A percentile compares a stretch with the other conserved stretches of the same genome.
Evolutionary conservation across 371 early-diverging fungal genomes (phyloP).

Genomic region (Apophysomyces trapeziformis): DNA sequence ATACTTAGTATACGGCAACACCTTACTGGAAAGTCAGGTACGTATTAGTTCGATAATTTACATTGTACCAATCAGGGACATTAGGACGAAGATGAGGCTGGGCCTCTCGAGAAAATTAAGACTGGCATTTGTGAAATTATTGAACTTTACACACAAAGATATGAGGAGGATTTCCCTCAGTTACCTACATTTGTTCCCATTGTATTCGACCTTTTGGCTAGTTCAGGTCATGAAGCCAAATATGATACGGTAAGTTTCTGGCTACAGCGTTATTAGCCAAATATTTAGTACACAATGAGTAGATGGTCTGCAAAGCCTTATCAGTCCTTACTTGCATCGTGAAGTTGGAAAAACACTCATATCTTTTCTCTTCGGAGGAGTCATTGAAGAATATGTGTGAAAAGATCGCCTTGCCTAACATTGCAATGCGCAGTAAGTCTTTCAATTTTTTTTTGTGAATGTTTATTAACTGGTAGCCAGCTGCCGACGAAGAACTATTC

Average conservation of each 20-base stretch:
- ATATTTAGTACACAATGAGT: not conserved
- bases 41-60: not conserved
- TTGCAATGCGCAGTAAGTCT: constrained; percentile 73
- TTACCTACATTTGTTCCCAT: constrained; percentile 83
- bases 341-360: constrained; percentile 70
- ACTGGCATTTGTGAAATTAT: constrained; percentile 89
- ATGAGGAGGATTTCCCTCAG: constrained; percentile 86
- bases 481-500: constrained; percentile 91
- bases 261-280: too few species aligned
- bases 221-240: constrained; percentile 69
- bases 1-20: constrained; percentile 83
- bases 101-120: constrained; percentile 85
- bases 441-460: not conserved
- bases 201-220: constrained; percentile 85
- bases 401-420: constrained; percentile 93
- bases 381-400: constrained; percentile 83
- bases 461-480: constrained; percentile 34
- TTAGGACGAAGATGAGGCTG: constrained; percentile 87
- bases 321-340: constrained; percentile 89
- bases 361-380: constrained; percentile 71
- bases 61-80: not conserved
- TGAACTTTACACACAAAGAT: constrained; percentile 86
- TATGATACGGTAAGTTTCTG: constrained; percentile 71
- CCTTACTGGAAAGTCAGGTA: constrained; percentile 69
- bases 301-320: constrained; percentile 90